Base-by-base conservation (phyloP, 2,329 filamentous ascomycete species). In the Claviceps pazoutovae region DNA sequence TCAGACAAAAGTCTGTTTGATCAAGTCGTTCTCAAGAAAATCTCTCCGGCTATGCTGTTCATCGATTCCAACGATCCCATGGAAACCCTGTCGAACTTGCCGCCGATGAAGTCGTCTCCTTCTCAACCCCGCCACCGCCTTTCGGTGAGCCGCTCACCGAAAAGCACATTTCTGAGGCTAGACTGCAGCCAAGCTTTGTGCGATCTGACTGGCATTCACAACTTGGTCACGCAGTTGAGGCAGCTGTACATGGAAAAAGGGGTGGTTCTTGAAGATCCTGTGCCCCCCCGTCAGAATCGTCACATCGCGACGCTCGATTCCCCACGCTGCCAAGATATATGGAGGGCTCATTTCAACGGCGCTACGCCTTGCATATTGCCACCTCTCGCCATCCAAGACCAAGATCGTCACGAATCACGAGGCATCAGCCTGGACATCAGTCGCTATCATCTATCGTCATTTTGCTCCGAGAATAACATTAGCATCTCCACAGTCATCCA, bases 11-110 rank as follows among this genome's bases (percentile, higher is more conserved):
- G 73, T 0, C 61, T 78, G 0, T 78, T 72, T 52, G 74, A 78
- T 52, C 73, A 72, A 56, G 66, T 78, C 11, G 62, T 79, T 5
- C 60, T 79, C 2, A 67, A 68, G 8, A 69, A 66, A 46, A 66
- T 68, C 16, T 76, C 74, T 0, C 74, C 75, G 0, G 69, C 66
- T 38, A 77, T 78, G 70, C 63, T 78, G 4, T 78, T 78, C 50
- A 69, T 79, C 45, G 75, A 78, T 49, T 69, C 70, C 2, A 64
- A 63, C 0, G 50, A 59, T 58, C 67, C 47, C 53, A 66, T 51
- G 60, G 71, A 57, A 59, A 73, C 57, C 60, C 68, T 52, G 55
- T 69, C 55, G 54, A 64, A 50, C 56, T 60, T 77, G 0, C 72
- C 74, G 0, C 63, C 69, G 5, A 59, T 76, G 46, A 64, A 63